These are phyloP conservation scores for Plasmodium gonderi DNA, from an alignment of 169 alveolate genomes.

Conservation along the genomic window DNA sequence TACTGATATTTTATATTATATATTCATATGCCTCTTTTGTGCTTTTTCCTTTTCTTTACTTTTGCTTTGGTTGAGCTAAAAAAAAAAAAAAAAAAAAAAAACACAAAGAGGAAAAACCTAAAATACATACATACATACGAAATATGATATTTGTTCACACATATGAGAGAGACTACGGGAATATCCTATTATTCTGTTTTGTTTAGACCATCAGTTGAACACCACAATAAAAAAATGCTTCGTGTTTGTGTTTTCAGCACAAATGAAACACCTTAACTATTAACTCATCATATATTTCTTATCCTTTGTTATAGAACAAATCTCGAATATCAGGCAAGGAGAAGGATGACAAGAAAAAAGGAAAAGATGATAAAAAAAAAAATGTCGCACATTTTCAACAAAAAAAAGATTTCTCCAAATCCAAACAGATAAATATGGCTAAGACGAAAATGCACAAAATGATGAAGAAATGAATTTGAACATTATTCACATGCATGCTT, in stretches of 20 bases:
- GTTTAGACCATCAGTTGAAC: too few relatives aligned
- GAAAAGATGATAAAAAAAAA: constrained; percentile 58
- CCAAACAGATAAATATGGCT: constrained; percentile 19
- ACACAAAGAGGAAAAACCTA: background rate
- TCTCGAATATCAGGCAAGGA: constrained; percentile 40
- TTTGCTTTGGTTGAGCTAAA: constrained; percentile 10
- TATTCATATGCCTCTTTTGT: constrained; percentile 1
- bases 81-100: background rate
- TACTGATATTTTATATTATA: constrained; percentile 1
- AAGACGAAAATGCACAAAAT: constrained; percentile 62
- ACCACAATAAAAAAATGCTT: too few relatives aligned
- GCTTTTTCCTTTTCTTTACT: constrained; percentile 1
- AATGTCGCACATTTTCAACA: constrained; percentile 37
- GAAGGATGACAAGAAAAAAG: constrained; percentile 53
- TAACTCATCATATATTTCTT: background rate
- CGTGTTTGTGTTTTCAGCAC: background rate
- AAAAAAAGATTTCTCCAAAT: constrained; percentile 26
- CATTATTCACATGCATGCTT: background rate
- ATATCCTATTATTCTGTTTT: too few relatives aligned
- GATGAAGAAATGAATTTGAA: constrained; percentile 44
- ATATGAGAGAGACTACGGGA: background rate
- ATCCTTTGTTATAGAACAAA: constrained; percentile 25
- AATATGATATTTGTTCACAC: background rate
- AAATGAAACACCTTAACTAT: background rate
- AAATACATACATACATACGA: background rate